Conservation (phyloP, 2,329 filamentous ascomycete genomes). For the Exophiala bonariae region DNA sequence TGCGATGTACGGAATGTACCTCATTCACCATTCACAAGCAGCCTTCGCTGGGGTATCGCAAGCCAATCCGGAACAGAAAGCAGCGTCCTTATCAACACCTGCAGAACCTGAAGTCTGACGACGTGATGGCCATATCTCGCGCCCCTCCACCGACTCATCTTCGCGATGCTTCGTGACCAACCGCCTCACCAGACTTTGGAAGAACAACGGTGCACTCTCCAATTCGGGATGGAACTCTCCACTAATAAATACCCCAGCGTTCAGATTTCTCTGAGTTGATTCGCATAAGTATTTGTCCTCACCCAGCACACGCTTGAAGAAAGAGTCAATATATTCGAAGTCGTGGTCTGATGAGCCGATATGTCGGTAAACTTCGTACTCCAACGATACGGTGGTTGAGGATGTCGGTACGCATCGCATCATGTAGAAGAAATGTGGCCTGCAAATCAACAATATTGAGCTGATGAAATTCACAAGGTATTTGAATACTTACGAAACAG, state of each 20-base stretch:
- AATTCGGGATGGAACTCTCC: constrained; percentile 60
- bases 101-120: constrained; percentile 6
- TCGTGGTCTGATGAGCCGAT: constrained; percentile 58
- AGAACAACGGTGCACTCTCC: constrained; percentile 58
- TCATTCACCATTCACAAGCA: too few relatives aligned
- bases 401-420: constrained; percentile 60
- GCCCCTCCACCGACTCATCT: constrained; percentile 45
- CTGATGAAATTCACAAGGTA: too few relatives aligned
- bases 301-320: constrained; percentile 52
- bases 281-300: constrained; percentile 49
- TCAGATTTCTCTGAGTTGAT: constrained; percentile 59
- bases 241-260: constrained; percentile 60
- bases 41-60: neutral
- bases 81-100: constrained; percentile 2
- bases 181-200: constrained; percentile 54
- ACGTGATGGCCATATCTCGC: constrained; percentile 54
- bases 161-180: constrained; percentile 49
- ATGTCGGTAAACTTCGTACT: constrained; percentile 65
- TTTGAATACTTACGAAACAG: constrained; percentile 31
- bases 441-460: too few relatives aligned
- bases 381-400: constrained; percentile 54
- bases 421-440: constrained; percentile 58
- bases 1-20: too few relatives aligned
- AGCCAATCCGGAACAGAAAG: constrained; percentile 16
- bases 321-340: constrained; percentile 56